Conservation (phyloP, 805 yeast species). For the Wickerhamomyces ciferrii region DNA sequence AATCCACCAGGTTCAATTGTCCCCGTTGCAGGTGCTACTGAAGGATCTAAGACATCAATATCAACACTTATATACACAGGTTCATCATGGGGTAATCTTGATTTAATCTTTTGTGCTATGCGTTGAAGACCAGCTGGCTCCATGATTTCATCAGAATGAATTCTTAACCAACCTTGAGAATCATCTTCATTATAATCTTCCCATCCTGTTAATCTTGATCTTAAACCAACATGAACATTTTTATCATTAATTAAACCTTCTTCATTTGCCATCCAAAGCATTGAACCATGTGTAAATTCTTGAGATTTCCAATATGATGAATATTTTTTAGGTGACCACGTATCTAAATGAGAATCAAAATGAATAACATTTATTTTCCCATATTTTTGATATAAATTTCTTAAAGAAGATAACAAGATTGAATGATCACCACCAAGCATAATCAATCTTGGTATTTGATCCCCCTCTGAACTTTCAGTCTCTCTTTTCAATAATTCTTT, state of each 20-base stretch:
- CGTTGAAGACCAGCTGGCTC: slow-evolving; percentile 46
- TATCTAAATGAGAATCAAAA: slow-evolving; percentile 83
- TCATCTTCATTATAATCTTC: slow-evolving; percentile 61
- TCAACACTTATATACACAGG: slow-evolving; percentile 81
- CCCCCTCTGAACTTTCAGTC: slow-evolving; percentile 4
- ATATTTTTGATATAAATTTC: slow-evolving; percentile 55
- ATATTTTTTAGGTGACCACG: slow-evolving; percentile 72
- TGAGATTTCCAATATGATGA: slow-evolving; percentile 58
- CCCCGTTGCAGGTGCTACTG: slow-evolving; percentile 74
- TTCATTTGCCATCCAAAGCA: slow-evolving; percentile 66
- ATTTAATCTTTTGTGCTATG: slow-evolving; percentile 45
- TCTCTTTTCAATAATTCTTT: slow-evolving; percentile 43
- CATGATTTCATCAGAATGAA: slow-evolving; percentile 72
- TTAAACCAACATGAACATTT: slow-evolving; percentile 68
- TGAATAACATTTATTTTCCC: slow-evolving; percentile 73
- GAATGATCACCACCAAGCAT: slow-evolving; percentile 86
- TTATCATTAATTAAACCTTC: slow-evolving; percentile 56
- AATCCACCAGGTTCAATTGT: slow-evolving; percentile 77
- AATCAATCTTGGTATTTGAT: slow-evolving; percentile 50
- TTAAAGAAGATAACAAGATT: slow-evolving; percentile 63
- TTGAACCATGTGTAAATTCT: slow-evolving; percentile 76
- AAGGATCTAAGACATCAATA: slow-evolving; percentile 71
- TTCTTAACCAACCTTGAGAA: slow-evolving; percentile 61
- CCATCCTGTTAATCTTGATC: slow-evolving; percentile 62
- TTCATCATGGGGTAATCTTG: slow-evolving; percentile 52